Evolutionary conservation across 345 rosid genomes (phyloP).

Genomic region (Rhizophora apiculata): DNA sequence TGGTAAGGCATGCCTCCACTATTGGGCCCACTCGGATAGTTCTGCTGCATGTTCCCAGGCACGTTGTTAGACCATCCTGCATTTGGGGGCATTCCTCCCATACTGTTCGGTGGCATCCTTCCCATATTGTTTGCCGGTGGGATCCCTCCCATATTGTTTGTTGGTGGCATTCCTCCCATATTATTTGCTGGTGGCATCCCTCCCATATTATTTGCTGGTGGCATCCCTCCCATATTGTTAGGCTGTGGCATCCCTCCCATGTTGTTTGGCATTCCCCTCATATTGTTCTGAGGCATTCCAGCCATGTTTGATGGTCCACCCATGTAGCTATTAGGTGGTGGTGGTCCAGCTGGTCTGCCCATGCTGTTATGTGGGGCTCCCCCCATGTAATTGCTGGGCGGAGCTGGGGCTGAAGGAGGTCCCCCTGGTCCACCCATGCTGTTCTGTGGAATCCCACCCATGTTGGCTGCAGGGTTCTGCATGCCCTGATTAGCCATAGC

Average conservation of each 20-base stretch:
- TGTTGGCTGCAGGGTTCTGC: slow-evolving; percentile 27
- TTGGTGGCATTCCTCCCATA: slow-evolving; percentile 4
- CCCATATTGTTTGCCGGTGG: slow-evolving; percentile 16
- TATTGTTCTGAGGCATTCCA: slow-evolving; percentile 25
- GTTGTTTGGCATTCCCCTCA: slow-evolving; percentile 14
- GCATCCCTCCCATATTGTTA: slow-evolving; percentile 18
- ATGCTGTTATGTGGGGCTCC: slow-evolving; percentile 21
- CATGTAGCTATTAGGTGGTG: slow-evolving; percentile 9
- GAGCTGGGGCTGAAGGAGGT: slow-evolving; percentile 30
- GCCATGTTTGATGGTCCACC: slow-evolving; percentile 14
- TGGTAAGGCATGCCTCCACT: slow-evolving; percentile 21
- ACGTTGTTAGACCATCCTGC: slow-evolving; percentile 16
- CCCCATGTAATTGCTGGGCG: slow-evolving; percentile 22
- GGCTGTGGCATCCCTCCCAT: slow-evolving; percentile 12
- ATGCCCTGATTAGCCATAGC: slow-evolving; percentile 37
- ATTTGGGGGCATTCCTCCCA: slow-evolving; percentile 22
- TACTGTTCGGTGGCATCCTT: slow-evolving; percentile 19
- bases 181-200: slow-evolving; percentile 9
- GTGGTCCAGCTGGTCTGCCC: not conserved
- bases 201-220: slow-evolving; percentile 12
- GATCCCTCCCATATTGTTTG: slow-evolving; percentile 24
- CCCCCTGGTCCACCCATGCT: slow-evolving; percentile 11
- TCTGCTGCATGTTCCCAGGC: slow-evolving; percentile 18
- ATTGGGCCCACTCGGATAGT: slow-evolving; percentile 12
- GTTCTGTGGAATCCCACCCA: slow-evolving; percentile 24